Base-by-base conservation (phyloP, 73 alveolate genomes). In the Paramecium tetraurelia region DNA sequence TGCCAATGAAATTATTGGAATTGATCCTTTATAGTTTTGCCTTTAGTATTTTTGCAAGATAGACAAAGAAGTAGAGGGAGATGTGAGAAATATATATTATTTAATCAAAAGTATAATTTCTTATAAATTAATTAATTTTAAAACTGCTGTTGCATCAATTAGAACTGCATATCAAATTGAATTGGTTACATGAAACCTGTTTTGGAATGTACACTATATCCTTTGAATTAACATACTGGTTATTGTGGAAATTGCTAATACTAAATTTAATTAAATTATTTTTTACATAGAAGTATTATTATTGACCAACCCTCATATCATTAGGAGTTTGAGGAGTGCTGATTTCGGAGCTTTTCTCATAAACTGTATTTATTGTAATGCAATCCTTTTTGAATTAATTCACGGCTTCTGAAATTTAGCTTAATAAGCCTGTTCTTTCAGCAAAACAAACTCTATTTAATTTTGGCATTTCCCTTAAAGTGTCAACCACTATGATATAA, bases 291-390 rank as follows among this genome's bases (percentile, higher is more conserved):
- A 63, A 63, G 4, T 63, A 63, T 63, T 63, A 33, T 20, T 63
- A 27, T 20, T 75, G n/a, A 29, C 18, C 16, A 11, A 22, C 18
- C n/a, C 57, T 35, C 36, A 35, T 75, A 4, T 75, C 58, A 75
- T 35, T 41, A 16, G 87, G 87, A 0, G 87, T 75, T 38, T 38
- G 10, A 35, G 87, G 87, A 12, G 87, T 75, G 2, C 11, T 41
- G 24, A 75, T 75, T 75, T 75, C 87, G 3, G 87, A 14, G 16
- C 87, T 75, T 75, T 75, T 75, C 59, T 75, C 87, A 75, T 75
- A 75, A 21, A 75, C 87, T 3, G 59, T 75, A 41, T 21, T 41
- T 0, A 75, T 38, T 36, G 87, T 75, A 10, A 12, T 41, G 38
- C 87, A 9, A 75, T 75, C 87, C 20, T 41, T 75, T 33, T 41